These are phyloP conservation scores for Pestalotiopsis sp. DNA, from an alignment of 2,329 filamentous ascomycete genomes.

Conservation along the genomic window DNA sequence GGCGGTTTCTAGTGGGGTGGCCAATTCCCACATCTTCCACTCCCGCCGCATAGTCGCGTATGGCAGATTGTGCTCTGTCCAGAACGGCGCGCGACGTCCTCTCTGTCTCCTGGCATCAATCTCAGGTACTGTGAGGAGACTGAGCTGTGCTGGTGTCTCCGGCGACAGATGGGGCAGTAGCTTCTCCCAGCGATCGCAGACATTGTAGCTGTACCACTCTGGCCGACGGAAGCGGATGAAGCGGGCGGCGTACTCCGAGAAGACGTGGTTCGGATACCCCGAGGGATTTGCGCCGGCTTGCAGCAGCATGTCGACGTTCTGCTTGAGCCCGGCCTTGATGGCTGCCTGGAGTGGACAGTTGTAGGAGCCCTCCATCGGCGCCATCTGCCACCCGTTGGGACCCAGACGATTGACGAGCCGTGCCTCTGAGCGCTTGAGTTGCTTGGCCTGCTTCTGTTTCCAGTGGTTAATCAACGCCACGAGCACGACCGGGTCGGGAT, in stretches of 20 bases:
- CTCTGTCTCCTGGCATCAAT: background rate
- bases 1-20: background rate
- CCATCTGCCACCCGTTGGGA: background rate
- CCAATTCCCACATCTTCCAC: slow-evolving; percentile 1
- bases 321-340: background rate
- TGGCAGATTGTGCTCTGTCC: background rate
- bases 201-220: background rate
- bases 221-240: background rate
- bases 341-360: background rate
- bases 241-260: background rate
- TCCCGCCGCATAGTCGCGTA: background rate
- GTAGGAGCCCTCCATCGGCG: background rate
- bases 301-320: background rate
- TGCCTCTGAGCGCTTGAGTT: background rate
- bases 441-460: background rate
- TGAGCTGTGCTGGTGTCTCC: background rate
- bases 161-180: background rate
- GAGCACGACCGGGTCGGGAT: background rate
- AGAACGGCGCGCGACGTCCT: background rate
- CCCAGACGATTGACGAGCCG: background rate
- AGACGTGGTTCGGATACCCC: background rate
- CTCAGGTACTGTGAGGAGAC: background rate
- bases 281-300: background rate
- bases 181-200: background rate
- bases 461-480: background rate